Conservation (phyloP, 1,139 yeast species). For the Magnusiomyces sp. region DNA sequence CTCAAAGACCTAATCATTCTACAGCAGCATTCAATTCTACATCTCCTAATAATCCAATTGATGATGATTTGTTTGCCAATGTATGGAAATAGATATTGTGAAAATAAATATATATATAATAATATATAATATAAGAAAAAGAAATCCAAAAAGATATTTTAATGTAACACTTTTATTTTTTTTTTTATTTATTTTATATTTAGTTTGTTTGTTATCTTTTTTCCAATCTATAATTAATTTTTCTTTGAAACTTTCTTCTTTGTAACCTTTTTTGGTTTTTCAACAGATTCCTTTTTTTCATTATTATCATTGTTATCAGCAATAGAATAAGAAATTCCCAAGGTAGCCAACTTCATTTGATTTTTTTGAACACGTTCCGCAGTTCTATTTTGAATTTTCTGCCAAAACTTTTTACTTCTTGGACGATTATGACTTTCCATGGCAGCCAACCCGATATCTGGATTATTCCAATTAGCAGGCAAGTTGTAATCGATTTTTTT, state of each 20-base stretch:
- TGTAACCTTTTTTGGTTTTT: too few relatives aligned
- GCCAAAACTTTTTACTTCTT: not conserved
- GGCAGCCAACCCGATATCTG: not conserved
- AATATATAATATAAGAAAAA: too few relatives aligned
- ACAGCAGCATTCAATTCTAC: constrained; percentile 6
- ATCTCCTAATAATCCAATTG: constrained; percentile 33
- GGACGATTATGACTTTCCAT: not conserved
- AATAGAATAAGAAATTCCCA: not conserved
- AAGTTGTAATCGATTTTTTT: too few relatives aligned
- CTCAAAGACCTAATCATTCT: constrained; percentile 16
- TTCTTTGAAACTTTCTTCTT: too few relatives aligned
- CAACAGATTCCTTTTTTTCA: too few relatives aligned
- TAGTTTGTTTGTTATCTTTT: too few relatives aligned
- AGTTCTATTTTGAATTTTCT: not conserved
- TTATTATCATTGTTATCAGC: too few relatives aligned
- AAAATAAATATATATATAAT: not conserved
- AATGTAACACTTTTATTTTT: too few relatives aligned
- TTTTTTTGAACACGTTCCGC: not conserved
- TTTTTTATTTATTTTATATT: too few relatives aligned
- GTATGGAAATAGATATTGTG: constrained; percentile 45
- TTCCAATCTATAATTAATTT: too few relatives aligned
- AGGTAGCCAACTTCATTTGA: not conserved
- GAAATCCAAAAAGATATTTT: too few relatives aligned
- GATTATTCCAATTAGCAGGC: constrained; percentile 3
- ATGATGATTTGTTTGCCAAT: constrained; percentile 58